Conservation (phyloP, 208 protist species). For the Herpetomonas muscarum region DNA sequence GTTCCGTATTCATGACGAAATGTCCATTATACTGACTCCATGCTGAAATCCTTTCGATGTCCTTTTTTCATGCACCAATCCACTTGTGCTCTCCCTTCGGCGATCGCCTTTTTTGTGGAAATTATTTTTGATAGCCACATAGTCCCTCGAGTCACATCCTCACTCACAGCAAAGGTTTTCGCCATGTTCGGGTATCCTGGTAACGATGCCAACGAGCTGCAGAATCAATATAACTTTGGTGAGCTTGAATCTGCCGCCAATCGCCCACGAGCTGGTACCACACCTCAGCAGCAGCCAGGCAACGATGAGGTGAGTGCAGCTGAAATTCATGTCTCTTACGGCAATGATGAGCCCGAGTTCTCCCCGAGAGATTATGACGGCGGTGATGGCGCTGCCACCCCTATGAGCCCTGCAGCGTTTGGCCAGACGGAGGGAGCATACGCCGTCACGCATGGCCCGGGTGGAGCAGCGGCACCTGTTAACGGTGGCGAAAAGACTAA, state of each 20-base stretch:
- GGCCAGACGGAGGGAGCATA: background rate
- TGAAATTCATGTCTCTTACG: slow-evolving; percentile 3
- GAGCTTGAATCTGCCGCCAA: slow-evolving; percentile 13
- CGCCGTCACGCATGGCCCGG: background rate
- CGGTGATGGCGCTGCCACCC: slow-evolving; percentile 5
- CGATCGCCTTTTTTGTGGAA: no score
- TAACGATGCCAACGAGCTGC: slow-evolving; percentile 14
- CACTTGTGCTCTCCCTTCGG: no score
- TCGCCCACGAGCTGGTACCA: background rate
- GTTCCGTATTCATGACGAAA: no score
- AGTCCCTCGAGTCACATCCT: no score
- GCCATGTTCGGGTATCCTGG: slow-evolving; percentile 14
- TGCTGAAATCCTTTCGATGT: no score
- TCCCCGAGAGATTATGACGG: slow-evolving; percentile 18
- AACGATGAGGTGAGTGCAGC: slow-evolving; percentile 6
- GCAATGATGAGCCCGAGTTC: slow-evolving; percentile 5
- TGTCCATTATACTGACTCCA: no score
- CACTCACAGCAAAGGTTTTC: background rate
- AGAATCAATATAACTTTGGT: slow-evolving; percentile 50
- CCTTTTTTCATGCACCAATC: no score
- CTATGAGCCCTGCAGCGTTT: slow-evolving; percentile 17
- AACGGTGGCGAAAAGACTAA: slow-evolving; percentile 16
- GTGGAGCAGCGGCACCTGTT: background rate
- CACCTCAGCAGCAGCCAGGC: background rate
- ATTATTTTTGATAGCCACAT: no score